These are phyloP conservation scores for Mycena floridula DNA, from an alignment of 768 basidiomycete genomes.

Conservation along the genomic window DNA sequence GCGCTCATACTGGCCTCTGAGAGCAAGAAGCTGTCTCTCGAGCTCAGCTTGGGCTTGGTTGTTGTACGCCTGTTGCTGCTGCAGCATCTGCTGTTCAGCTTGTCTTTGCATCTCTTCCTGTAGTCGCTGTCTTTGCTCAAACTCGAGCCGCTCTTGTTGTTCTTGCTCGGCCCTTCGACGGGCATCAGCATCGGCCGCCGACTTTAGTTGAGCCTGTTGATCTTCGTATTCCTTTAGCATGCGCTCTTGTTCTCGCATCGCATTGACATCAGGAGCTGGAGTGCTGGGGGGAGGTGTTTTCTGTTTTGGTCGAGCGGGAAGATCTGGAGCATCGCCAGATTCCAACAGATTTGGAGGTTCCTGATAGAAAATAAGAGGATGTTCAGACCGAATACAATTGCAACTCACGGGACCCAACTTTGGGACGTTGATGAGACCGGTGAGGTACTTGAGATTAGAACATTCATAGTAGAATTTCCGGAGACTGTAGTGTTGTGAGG, in stretches of 20 bases:
- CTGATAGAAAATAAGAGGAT: slow-evolving; percentile 35
- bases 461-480: slow-evolving; percentile 99
- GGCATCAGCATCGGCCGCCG: slow-evolving; percentile 80
- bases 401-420: slow-evolving; percentile 81
- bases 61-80: slow-evolving; percentile 77
- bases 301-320: slow-evolving; percentile 77
- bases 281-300: slow-evolving; percentile 65
- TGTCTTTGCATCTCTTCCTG: slow-evolving; percentile 85
- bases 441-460: slow-evolving; percentile 96
- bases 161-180: slow-evolving; percentile 72
- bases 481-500: slow-evolving; percentile 85
- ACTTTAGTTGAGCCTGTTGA: slow-evolving; percentile 82
- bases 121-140: slow-evolving; percentile 80
- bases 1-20: slow-evolving; percentile 96
- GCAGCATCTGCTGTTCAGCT: slow-evolving; percentile 80
- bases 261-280: slow-evolving; percentile 62
- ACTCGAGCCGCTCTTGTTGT: slow-evolving; percentile 77
- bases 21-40: slow-evolving; percentile 83
- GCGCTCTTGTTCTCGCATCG: slow-evolving; percentile 84
- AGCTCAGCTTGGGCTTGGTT: slow-evolving; percentile 77
- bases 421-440: slow-evolving; percentile 95
- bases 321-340: slow-evolving; percentile 74
- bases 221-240: slow-evolving; percentile 96
- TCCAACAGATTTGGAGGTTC: slow-evolving; percentile 96
- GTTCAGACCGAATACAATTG: slow-evolving; percentile 1